Conservation (phyloP, 768 basidiomycete species). For the Zangia roseola region DNA sequence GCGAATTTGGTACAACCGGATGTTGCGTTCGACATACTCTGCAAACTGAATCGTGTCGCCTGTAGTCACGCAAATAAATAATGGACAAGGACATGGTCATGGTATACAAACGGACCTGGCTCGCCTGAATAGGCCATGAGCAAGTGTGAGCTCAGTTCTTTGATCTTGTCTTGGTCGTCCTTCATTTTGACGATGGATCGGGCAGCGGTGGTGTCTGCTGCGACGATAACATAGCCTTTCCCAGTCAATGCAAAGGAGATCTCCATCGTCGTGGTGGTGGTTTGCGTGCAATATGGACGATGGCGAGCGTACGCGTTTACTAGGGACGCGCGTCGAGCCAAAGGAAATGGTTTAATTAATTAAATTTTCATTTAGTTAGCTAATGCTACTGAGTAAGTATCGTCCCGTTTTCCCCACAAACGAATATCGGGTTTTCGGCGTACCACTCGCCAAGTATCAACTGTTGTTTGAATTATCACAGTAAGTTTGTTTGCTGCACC, state of each 20-base stretch:
- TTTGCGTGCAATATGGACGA: constrained; percentile 1
- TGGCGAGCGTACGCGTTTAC: constrained; percentile 18
- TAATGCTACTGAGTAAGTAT: neutral
- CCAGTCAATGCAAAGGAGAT: constrained; percentile 89
- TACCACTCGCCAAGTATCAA: too few species aligned
- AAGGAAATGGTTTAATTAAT: constrained; percentile 22
- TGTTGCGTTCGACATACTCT: constrained; percentile 93
- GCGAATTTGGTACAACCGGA: constrained; percentile 94
- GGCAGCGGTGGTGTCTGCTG: constrained; percentile 85
- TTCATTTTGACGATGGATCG: constrained; percentile 99
- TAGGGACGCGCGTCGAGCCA: constrained; percentile 31
- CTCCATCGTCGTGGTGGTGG: constrained; percentile 59
- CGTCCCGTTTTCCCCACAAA: too few species aligned
- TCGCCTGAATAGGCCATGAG: constrained; percentile 96
- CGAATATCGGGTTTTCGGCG: too few species aligned
- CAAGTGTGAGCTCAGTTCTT: constrained; percentile 83
- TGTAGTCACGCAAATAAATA: constrained; percentile 23
- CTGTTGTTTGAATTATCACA: too few species aligned
- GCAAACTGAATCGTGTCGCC: constrained; percentile 97
- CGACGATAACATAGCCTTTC: constrained; percentile 91
- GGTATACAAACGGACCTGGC: constrained; percentile 54
- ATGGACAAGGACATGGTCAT: neutral
- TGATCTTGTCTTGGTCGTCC: constrained; percentile 94
- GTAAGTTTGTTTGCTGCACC: too few species aligned
- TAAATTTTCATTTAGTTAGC: constrained; percentile 4